Base-by-base conservation (phyloP, 768 basidiomycete genomes). In the Mycena haematopus region DNA sequence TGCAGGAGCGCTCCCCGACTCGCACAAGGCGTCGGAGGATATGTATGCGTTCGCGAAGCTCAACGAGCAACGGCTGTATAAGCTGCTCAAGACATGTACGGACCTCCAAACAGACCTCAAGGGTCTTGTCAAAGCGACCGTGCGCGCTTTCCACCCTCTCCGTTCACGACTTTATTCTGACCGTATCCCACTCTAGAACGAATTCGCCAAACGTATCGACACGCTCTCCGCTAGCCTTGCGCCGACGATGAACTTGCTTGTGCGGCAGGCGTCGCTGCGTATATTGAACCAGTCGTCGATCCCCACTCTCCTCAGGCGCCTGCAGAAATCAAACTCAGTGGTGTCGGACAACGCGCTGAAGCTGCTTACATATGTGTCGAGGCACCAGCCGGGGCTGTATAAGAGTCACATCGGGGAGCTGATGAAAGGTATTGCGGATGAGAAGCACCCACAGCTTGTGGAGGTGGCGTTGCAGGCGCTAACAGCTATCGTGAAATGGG, bases 1-100 rank as follows among this genome's bases (percentile, higher is more conserved):
- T 54, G 10, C 35, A 91, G 73, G 31, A 1, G 73, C 76, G 35
- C 90, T 86, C 65, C 79, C 85, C 6, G 95, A 99, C 53, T 81
- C 87, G 2, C 80, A 83, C 42, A 92, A 92, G 70, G 91, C 87
- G 0, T 75, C 78, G 2, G 92, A 92, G 62, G 96, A 98, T 71
- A 74, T 99, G 21, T 78, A 85, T 15, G 74, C 83, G 0, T 99
- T 99, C 67, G 95, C 96, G 0, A 91, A 90, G 62, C 76, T 89
- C 45, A 98, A 99, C 72, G 95, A 96, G 71, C 82, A 82, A 24
- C 83, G 94, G 40, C 78, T 96, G 9, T 98, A 95, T 80, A 95
- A 90, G 74, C 79, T 95, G 13, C 79, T 95, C 42, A 90, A 87
- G 73, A 89, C 84, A 0, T 89, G 92, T 66, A 82, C 93, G 79